Percentiles rank a stretch among this genome's conserved stretches.
These are phyloP conservation scores for Schizosaccharomyces lindneri DNA, from an alignment of 805 yeast species.

Conservation along the genomic window DNA sequence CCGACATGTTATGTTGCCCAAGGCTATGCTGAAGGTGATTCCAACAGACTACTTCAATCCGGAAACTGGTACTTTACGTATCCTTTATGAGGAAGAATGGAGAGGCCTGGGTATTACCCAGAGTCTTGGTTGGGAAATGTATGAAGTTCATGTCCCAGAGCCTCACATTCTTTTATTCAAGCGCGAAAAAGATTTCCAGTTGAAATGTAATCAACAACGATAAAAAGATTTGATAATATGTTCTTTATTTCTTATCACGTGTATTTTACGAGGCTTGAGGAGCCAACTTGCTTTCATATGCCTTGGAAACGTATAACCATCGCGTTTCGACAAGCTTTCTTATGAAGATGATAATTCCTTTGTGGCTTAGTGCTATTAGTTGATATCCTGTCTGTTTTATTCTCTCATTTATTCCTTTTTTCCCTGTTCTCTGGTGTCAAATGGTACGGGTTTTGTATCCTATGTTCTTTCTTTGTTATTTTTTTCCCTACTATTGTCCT, in stretches of 20 bases:
- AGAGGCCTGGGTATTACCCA: conserved; percentile 89
- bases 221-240: neutral
- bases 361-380: too few relatives aligned
- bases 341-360: too few relatives aligned
- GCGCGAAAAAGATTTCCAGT: conserved; percentile 8
- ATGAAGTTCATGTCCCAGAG: conserved; percentile 43
- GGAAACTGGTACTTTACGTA: conserved; percentile 80
- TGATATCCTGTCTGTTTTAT: too few relatives aligned
- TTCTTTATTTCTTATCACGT: neutral
- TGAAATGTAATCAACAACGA: neutral
- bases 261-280: neutral
- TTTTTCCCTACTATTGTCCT: too few relatives aligned
- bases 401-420: too few relatives aligned
- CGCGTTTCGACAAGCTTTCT: too few relatives aligned
- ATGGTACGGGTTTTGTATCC: too few relatives aligned
- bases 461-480: too few relatives aligned
- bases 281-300: too few relatives aligned
- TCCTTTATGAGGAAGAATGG: conserved; percentile 91
- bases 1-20: conserved; percentile 91
- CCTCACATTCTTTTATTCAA: conserved; percentile 85
- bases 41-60: conserved; percentile 85
- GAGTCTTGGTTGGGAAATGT: conserved; percentile 2
- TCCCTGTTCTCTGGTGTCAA: too few relatives aligned
- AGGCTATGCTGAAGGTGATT: conserved; percentile 77
- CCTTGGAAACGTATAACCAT: too few relatives aligned